Base-by-base conservation (phyloP, 202 grass and related monocot genomes). In the Setaria italica region DNA sequence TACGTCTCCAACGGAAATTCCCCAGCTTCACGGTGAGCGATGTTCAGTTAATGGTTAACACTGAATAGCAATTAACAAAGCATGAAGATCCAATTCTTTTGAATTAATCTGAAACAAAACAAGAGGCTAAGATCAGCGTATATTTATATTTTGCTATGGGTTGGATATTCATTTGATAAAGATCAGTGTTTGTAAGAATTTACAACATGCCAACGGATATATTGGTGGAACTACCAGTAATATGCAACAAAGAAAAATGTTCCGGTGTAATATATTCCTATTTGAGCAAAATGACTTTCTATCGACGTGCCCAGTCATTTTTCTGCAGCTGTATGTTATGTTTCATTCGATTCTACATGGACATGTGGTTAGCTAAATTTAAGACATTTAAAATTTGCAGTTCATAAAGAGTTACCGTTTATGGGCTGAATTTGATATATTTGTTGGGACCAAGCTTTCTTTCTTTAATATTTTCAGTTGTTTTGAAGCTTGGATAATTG, bases 11-110 rank as follows among this genome's bases (percentile, higher is more conserved):
- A 55, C 89, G 93, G 58, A 96, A 77, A 86, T 90, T 96, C 63
- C 91, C 93, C 3, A 86, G 75, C 60, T 99, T 99, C 62, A 99
- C 84, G 70, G 96, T 96, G 85, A 94, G 89, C 88, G 25, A 29
- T 72, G 12, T 65, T 65, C 15, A 72, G 1, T 85, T 59, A 69
- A 56, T 73, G 16, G 11, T 75, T 64, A 71, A 5, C 76, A 58
- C 3, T 62, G 21, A 19, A 63, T 74, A 70, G 14, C 41, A 29
- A 21, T 68, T 63, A 74, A 32, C 4, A 42, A 67, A 49, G 2
- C 45, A 58, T 75, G 14, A 60, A 74, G 17, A 15, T 20, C 47
- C 16, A 78, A 53, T 78, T 56, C 8, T 66, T 86, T n/a, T 47
- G 10, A 78, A 55, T 10, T 45, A 30, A 8, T 39, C 43, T 41